Evolutionary conservation across 371 early-diverging fungal species (phyloP).

Genomic region (Cokeromyces recurvatus): DNA sequence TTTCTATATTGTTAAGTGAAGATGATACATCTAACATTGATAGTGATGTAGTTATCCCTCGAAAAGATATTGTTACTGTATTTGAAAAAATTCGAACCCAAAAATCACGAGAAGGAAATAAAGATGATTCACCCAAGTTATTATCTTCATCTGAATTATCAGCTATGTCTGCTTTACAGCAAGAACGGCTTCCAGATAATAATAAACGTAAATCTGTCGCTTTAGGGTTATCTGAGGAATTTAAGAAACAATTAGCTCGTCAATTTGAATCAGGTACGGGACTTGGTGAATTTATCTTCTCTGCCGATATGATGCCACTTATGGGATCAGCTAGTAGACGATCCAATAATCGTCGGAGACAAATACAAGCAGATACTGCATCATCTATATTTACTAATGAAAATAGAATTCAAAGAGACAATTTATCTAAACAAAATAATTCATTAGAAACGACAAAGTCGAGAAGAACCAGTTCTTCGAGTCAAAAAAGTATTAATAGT

Average conservation of each 20-base stretch:
- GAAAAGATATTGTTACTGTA: slow-evolving; percentile 30
- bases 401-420: not conserved
- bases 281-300: slow-evolving; percentile 35
- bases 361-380: not conserved
- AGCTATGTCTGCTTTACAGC: not conserved
- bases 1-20: slow-evolving; percentile 59
- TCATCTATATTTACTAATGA: not conserved
- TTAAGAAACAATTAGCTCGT: slow-evolving; percentile 40
- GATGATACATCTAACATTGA: slow-evolving; percentile 45
- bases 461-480: too few species aligned
- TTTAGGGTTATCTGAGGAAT: slow-evolving; percentile 38
- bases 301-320: slow-evolving; percentile 36
- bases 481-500: too few species aligned
- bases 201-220: slow-evolving; percentile 38
- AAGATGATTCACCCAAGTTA: too few species aligned
- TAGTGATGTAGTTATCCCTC: slow-evolving; percentile 26
- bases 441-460: slow-evolving; percentile 1
- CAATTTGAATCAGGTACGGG: slow-evolving; percentile 39
- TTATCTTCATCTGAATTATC: not conserved
- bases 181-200: slow-evolving; percentile 9
- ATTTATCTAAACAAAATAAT: slow-evolving; percentile 1
- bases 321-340: slow-evolving; percentile 44
- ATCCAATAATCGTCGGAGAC: slow-evolving; percentile 28
- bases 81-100: slow-evolving; percentile 39
- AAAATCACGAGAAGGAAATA: slow-evolving; percentile 35